Evolutionary conservation across 805 yeast species (phyloP), one percentile per base, ranked within the genome.

Genomic region (Starmerella sirachaensis): DNA sequence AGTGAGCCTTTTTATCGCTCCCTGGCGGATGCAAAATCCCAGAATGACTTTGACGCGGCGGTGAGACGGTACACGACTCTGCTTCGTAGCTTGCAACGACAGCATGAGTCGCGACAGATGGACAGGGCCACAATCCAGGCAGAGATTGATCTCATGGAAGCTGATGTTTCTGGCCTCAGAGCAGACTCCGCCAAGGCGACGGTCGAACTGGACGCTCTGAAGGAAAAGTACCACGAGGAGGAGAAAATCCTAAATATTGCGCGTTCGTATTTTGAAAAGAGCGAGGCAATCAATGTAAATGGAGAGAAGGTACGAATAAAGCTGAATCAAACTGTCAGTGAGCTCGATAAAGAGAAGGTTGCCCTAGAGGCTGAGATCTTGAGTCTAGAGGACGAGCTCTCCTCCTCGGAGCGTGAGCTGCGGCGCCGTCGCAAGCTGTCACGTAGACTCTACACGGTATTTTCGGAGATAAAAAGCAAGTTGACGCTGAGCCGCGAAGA

Each of bases 181-280:
- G 11, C 20, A n/a, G n/a, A n/a, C n/a, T n/a, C n/a, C n/a, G n/a
- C n/a, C n/a, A n/a, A n/a, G n/a, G n/a, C n/a, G n/a, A n/a, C 49
- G 5, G 37, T 17, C 10, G 52, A 48, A 27, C 43, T 53, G 11
- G 44, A 42, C 20, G 29, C 28, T 21, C 28, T 40, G 33, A 23
- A 40, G 43, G 53, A 55, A 1, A 48, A 45, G 33, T 32, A 14
- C 10, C 36, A 16, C 25, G 31, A 12, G 45, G 56, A 24, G 27
- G 35, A 32, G 29, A 24, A 28, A 14, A 31, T 36, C 3, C 21
- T 25, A 12, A 12, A 19, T 7, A 25, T 40, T 5, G 35, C 38
- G 7, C 12, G 27, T 18, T 21, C 33, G 22, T 19, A 27, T 13
- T 43, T 43, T 25, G 30, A 18, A 10, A 17, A 12, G 16, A 41